These are phyloP conservation scores for Phaffomyces antillensis DNA, from an alignment of 805 yeast species.

Conservation along the genomic window DNA sequence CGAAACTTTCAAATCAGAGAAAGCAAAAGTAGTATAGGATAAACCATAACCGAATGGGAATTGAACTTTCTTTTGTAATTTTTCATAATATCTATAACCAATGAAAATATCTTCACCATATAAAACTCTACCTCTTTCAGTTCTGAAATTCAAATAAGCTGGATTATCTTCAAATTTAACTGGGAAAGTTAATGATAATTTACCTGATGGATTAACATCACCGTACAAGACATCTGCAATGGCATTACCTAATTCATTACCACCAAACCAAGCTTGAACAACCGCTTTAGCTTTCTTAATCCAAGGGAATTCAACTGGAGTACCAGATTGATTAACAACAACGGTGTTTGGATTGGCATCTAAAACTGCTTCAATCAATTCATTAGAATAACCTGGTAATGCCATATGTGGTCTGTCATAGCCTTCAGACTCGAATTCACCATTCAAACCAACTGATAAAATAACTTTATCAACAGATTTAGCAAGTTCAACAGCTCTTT, in stretches of 20 bases:
- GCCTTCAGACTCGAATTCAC: conserved; percentile 57
- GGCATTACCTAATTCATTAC: conserved; percentile 50
- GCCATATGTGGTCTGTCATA: conserved; percentile 45
- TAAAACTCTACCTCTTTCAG: conserved; percentile 44
- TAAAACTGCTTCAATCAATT: conserved; percentile 37
- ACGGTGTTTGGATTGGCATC: conserved; percentile 44
- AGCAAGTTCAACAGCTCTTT: conserved; percentile 42
- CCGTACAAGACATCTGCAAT: conserved; percentile 51
- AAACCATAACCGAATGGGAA: conserved; percentile 62
- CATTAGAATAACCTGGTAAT: conserved; percentile 41
- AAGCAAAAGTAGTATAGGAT: conserved; percentile 47
- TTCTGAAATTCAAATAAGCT: conserved; percentile 42
- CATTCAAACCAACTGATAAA: conserved; percentile 42
- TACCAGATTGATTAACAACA: conserved; percentile 52
- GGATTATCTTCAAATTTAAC: conserved; percentile 46
- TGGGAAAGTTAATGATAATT: conserved; percentile 51
- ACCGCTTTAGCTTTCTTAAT: conserved; percentile 32
- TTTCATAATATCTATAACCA: conserved; percentile 58
- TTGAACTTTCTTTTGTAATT: conserved; percentile 36
- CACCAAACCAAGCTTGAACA: conserved; percentile 52
- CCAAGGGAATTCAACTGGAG: conserved; percentile 59
- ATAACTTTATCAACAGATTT: conserved; percentile 45
- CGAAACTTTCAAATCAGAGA: conserved; percentile 29
- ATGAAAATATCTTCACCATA: conserved; percentile 64
- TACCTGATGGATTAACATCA: conserved; percentile 55